phyloP scores from a whole-genome alignment of 2,329 filamentous ascomycete genomes.

The Alternaria sp. region DNA sequence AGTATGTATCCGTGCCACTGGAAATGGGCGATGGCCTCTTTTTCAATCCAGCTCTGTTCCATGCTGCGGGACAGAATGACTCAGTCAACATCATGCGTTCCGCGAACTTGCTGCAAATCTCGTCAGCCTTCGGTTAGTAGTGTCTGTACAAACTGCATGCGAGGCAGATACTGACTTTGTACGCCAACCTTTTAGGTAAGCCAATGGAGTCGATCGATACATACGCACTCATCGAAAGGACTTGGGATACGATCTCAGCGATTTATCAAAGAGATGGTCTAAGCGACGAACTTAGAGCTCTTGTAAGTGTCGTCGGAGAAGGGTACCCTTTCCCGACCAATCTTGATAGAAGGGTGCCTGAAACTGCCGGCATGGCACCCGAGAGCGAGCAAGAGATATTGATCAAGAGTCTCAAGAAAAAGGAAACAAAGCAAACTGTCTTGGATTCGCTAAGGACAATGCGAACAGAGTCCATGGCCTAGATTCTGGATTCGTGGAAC shows the following conservation, averaged over 20 bases:
- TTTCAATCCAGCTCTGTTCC: constrained; percentile 70
- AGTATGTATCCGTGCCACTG: constrained; percentile 63
- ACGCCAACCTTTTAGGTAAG: constrained; percentile 59
- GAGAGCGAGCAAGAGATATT: constrained; percentile 66
- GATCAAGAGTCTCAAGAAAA: constrained; percentile 54
- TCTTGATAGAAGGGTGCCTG: constrained; percentile 65
- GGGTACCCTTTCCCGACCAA: constrained; percentile 71
- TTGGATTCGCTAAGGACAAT: constrained; percentile 55
- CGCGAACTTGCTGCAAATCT: constrained; percentile 70
- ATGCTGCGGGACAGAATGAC: constrained; percentile 68
- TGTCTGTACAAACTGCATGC: too few relatives aligned
- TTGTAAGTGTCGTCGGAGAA: constrained; percentile 63
- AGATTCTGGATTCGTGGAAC: not conserved
- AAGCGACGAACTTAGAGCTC: constrained; percentile 56
- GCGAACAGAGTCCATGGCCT: constrained; percentile 43
- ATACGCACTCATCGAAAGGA: constrained; percentile 57
- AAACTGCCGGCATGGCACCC: constrained; percentile 66
- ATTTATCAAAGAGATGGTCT: constrained; percentile 50
- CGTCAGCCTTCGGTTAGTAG: constrained; percentile 62
- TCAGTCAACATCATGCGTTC: constrained; percentile 60
- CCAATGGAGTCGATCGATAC: constrained; percentile 69
- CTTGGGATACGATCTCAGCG: constrained; percentile 55
- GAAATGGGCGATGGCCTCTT: constrained; percentile 67
- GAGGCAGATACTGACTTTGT: not conserved
- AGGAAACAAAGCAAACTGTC: constrained; percentile 53